Conservation (phyloP, 331 rosid genomes). For the Pyracantha coccinea region DNA sequence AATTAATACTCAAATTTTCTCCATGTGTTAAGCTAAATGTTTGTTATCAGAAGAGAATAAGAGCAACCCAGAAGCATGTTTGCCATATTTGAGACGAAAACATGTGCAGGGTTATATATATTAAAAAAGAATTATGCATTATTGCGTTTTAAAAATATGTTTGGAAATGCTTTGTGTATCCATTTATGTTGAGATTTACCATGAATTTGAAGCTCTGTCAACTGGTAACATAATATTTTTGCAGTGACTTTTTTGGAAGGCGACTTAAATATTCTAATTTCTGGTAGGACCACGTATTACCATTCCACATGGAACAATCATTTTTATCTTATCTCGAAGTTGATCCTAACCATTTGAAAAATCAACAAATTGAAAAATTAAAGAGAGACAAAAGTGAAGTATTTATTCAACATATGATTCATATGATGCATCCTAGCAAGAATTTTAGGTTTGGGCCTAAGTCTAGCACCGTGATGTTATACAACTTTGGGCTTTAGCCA, state of each 20-base stretch:
- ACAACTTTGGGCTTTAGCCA: neutral
- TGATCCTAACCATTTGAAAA: neutral
- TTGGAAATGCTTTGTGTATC: neutral
- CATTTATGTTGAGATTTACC: neutral
- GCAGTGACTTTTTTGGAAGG: neutral
- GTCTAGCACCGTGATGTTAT: neutral
- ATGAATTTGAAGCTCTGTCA: neutral
- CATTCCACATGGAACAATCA: neutral
- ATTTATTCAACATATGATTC: too few relatives aligned
- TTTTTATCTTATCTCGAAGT: slow-evolving; percentile 2
- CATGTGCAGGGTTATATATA: slow-evolving; percentile 30
- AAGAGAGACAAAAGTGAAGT: neutral
- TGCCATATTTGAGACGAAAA: slow-evolving; percentile 30
- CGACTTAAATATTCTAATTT: neutral
- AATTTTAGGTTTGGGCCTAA: neutral
- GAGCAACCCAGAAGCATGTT: slow-evolving; percentile 37
- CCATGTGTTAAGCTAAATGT: neutral
- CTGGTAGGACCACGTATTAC: neutral
- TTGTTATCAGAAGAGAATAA: slow-evolving; percentile 11
- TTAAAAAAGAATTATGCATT: neutral
- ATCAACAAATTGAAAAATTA: neutral
- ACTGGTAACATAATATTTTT: neutral
- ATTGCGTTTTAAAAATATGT: slow-evolving; percentile 2
- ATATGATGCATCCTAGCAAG: neutral
- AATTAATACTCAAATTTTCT: too few relatives aligned